A percentile compares a stretch with the other conserved stretches of the same genome.
These are phyloP conservation scores for Aspergillus olivimuriae DNA, from an alignment of 495 filamentous ascomycete genomes.

Conservation along the genomic window DNA sequence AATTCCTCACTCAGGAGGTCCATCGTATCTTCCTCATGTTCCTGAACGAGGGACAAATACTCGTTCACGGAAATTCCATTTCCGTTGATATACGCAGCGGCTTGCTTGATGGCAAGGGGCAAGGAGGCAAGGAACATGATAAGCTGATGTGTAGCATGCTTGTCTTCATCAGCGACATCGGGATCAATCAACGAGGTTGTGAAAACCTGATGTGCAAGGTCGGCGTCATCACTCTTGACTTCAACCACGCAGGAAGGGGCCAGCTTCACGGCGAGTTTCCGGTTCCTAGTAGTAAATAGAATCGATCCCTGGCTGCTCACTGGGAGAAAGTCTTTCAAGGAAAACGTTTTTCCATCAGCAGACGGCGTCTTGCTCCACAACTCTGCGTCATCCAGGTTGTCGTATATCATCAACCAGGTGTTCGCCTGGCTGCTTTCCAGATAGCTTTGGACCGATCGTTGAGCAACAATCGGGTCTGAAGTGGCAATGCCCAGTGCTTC, in stretches of 20 bases:
- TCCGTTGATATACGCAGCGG: slow-evolving; percentile 38
- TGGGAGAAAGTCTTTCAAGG: slow-evolving; percentile 19
- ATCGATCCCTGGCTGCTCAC: slow-evolving; percentile 21
- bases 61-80: slow-evolving; percentile 26
- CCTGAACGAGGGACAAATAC: slow-evolving; percentile 40
- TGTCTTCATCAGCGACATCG: slow-evolving; percentile 15
- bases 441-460: slow-evolving; percentile 21
- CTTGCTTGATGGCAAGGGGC: slow-evolving; percentile 38
- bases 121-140: slow-evolving; percentile 25
- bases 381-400: slow-evolving; percentile 33
- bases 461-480: slow-evolving; percentile 12
- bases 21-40: slow-evolving; percentile 32
- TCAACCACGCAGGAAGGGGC: slow-evolving; percentile 13
- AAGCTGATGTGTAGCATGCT: slow-evolving; percentile 9
- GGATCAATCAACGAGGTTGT: slow-evolving; percentile 18
- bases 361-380: slow-evolving; percentile 23
- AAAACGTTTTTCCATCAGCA: too few species aligned
- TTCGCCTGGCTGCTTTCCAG: slow-evolving; percentile 9
- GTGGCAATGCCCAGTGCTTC: slow-evolving; percentile 14
- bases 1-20: slow-evolving; percentile 46
- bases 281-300: slow-evolving; percentile 34
- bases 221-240: too few species aligned
- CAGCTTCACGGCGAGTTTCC: slow-evolving; percentile 17
- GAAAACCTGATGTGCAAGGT: slow-evolving; percentile 15
- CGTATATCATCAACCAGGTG: slow-evolving; percentile 38